Evolutionary conservation across 768 basidiomycete genomes (phyloP).

Genomic region (Phanerochaete carnosa): DNA sequence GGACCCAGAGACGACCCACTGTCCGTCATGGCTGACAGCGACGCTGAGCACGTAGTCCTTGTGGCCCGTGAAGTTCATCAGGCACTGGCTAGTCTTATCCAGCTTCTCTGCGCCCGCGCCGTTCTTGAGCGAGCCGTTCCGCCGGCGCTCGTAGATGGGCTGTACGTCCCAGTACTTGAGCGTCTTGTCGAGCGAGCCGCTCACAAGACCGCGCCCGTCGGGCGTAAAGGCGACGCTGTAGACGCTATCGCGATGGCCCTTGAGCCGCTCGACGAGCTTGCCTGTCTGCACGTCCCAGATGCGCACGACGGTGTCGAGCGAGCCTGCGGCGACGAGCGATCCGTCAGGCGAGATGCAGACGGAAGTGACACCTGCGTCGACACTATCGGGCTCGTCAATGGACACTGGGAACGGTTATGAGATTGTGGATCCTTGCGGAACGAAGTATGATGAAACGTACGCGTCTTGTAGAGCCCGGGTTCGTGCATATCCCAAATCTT

Average conservation of each 20-base stretch:
- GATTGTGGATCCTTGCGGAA: not conserved
- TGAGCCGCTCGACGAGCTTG: slow-evolving; percentile 52
- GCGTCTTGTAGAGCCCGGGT: slow-evolving; percentile 29
- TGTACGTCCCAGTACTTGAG: slow-evolving; percentile 61
- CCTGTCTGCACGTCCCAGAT: slow-evolving; percentile 68
- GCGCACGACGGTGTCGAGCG: slow-evolving; percentile 60
- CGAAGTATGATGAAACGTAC: slow-evolving; percentile 1
- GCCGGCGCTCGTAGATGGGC: slow-evolving; percentile 25
- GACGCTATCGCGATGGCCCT: slow-evolving; percentile 60
- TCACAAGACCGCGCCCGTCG: slow-evolving; percentile 84
- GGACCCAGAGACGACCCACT: slow-evolving; percentile 92
- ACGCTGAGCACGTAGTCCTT: slow-evolving; percentile 81
- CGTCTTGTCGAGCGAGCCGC: slow-evolving; percentile 75
- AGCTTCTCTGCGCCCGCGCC: slow-evolving; percentile 41
- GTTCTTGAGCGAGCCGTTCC: slow-evolving; percentile 14
- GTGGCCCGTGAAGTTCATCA: slow-evolving; percentile 87
- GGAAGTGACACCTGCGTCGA: slow-evolving; percentile 61
- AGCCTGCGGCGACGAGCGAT: slow-evolving; percentile 55
- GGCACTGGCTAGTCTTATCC: slow-evolving; percentile 53
- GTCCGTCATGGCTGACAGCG: slow-evolving; percentile 86
- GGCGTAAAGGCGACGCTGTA: slow-evolving; percentile 86
- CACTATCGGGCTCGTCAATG: slow-evolving; percentile 44
- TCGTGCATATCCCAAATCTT: slow-evolving; percentile 57
- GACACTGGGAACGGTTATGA: slow-evolving; percentile 25
- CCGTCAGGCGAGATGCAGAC: slow-evolving; percentile 61